A percentile compares a stretch with the other conserved stretches of the same genome.
These are phyloP conservation scores for Colletotrichum tamarilloi DNA, from an alignment of 2,329 filamentous ascomycete species.

Conservation along the genomic window DNA sequence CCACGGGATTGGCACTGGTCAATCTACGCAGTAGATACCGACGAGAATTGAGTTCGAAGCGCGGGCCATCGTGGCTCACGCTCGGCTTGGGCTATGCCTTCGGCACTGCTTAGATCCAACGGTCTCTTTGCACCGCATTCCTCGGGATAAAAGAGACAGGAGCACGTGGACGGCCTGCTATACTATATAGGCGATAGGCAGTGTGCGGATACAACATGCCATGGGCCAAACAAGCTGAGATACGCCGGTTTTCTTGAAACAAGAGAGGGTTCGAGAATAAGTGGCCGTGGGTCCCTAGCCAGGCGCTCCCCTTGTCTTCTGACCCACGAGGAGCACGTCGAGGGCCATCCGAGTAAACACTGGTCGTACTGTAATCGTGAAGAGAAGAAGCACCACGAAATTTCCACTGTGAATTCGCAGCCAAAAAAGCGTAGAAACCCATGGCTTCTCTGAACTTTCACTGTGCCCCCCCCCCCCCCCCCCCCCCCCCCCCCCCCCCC, in stretches of 20 bases:
- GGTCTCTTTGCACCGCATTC: background rate
- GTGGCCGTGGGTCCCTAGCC: constrained; percentile 1
- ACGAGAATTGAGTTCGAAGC: background rate
- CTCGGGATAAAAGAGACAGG: background rate
- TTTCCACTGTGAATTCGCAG: background rate
- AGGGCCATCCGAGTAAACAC: constrained; percentile 21
- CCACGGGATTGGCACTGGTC: background rate
- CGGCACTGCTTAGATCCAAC: background rate
- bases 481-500: constrained; percentile 26
- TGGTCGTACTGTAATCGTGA: background rate
- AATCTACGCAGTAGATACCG: background rate
- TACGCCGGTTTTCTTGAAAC: background rate
- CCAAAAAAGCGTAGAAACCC: background rate
- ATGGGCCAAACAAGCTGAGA: background rate
- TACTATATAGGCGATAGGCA: background rate
- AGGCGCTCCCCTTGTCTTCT: background rate
- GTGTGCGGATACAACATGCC: background rate
- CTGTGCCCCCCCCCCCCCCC: constrained; percentile 18
- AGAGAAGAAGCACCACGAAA: background rate
- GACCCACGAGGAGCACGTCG: constrained; percentile 8
- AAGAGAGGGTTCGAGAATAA: constrained; percentile 13
- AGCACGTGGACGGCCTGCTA: background rate
- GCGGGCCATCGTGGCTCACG: background rate
- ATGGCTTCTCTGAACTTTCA: background rate
- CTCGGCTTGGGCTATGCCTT: background rate